A percentile compares a stretch with the other conserved stretches of the same genome.
Evolutionary conservation across 1,139 yeast genomes (phyloP).

Genomic region (Yamadazyma dushanensis): DNA sequence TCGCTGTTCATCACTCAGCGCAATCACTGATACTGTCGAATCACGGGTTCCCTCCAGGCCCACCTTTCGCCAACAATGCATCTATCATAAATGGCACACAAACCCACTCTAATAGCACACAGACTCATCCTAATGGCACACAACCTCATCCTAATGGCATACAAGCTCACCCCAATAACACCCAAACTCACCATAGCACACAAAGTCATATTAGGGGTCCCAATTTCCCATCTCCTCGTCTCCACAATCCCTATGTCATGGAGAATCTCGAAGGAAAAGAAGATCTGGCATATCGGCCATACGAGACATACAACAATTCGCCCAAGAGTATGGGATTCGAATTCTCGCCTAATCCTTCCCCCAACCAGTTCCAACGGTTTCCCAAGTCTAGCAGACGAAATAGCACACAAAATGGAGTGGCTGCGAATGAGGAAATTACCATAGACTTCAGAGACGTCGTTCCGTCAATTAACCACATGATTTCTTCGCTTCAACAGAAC

Average conservation of each 20-base stretch:
- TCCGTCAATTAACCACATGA: slow-evolving; percentile 1
- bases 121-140: no score
- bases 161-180: neutral
- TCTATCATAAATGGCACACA: no score
- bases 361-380: slow-evolving; percentile 1
- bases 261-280: slow-evolving; percentile 3
- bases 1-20: no score
- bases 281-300: slow-evolving; percentile 2
- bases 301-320: slow-evolving; percentile 3
- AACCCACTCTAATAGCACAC: no score
- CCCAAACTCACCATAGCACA: neutral
- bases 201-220: neutral
- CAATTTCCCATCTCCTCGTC: neutral
- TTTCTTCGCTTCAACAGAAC: slow-evolving; percentile 8
- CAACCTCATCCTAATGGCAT: neutral
- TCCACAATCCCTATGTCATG: neutral
- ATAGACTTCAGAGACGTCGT: neutral
- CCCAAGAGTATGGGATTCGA: slow-evolving; percentile 1
- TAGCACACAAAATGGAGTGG: neutral
- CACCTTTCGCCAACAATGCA: no score
- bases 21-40: no score
- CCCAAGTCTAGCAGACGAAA: slow-evolving; percentile 1
- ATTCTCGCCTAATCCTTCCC: slow-evolving; percentile 4
- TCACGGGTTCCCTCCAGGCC: no score
- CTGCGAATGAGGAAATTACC: neutral